These are phyloP conservation scores for Xylaria grammica DNA, from an alignment of 495 filamentous ascomycete species.

Conservation along the genomic window DNA sequence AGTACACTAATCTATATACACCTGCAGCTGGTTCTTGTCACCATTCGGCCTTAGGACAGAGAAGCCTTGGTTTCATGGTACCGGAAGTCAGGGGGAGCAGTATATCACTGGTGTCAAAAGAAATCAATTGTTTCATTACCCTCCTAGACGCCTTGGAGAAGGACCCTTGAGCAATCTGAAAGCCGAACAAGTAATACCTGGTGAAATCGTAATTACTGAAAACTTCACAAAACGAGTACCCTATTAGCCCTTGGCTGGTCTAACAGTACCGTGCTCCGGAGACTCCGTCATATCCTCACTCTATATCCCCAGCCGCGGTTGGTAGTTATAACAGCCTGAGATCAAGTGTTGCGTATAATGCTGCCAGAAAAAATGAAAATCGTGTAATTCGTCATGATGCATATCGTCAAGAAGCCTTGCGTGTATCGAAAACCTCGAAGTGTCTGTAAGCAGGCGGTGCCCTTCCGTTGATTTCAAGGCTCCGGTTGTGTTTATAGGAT, in stretches of 20 bases:
- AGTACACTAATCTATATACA: constrained; percentile 15
- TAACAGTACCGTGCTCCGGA: not conserved
- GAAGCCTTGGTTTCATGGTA: not conserved
- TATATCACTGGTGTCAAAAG: not conserved
- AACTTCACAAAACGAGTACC: constrained; percentile 6
- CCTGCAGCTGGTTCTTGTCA: not conserved
- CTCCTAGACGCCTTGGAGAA: constrained; percentile 3
- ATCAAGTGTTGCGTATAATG: not conserved
- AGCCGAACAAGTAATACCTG: not conserved
- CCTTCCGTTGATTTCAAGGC: not conserved
- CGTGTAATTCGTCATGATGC: constrained; percentile 9
- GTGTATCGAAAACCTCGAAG: not conserved
- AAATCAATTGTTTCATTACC: constrained; percentile 17
- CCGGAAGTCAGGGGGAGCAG: not conserved
- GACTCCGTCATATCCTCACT: constrained; percentile 10
- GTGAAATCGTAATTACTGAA: not conserved
- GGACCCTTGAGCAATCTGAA: not conserved
- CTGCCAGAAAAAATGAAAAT: constrained; percentile 9
- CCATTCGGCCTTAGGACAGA: not conserved
- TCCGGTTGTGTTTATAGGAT: constrained; percentile 57
- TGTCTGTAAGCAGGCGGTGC: not conserved
- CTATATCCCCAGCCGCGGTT: not conserved
- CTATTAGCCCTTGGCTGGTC: not conserved
- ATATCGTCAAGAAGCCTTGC: not conserved
- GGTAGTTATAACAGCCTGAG: not conserved